Evolutionary conservation across 345 rosid genomes (phyloP), one percentile per base, ranked within the genome.

Genomic region (Microthlaspi erraticum): DNA sequence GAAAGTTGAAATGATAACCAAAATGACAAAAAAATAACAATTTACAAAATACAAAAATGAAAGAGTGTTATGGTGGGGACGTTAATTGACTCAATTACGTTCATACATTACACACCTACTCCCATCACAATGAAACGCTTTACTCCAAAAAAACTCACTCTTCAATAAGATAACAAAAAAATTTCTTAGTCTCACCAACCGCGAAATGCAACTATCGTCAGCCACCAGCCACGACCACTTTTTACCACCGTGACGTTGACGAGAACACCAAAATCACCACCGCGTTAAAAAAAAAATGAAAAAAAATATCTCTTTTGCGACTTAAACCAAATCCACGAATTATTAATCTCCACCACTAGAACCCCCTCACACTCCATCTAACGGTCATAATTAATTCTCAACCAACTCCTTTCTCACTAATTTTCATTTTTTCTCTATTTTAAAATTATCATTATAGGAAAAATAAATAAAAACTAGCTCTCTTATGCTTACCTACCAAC

Each of bases 21-120:
- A 31, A 61, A 9, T 61, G 61, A 61, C 68, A 7, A 7, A 71
- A n/a, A 31, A 61, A 60, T n/a, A 39, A 39, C 29, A 70, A 26
- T 29, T 17, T 29, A 49, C 41, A 52, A 50, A 18, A 61, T 31
- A 61, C 10, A 33, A 34, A 39, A 48, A 56, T 14, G n/a, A 48
- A 57, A 65, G 60, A 32, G 72, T 57, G 71, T 66, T 41, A 34
- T 50, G 45, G 77, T 66, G 29, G 72, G 77, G 72, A 66, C 72
- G 66, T 66, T 18, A 73, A 58, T 66, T 29, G 74, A 75, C 69
- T 68, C 64, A 61, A 26, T 60, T 53, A 68, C 69, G 74, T 45
- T 75, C 78, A 45, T 75, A 61, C 74, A 61, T 60, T 75, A 60
- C 61, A 59, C 74, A 75, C 78, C 78, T 75, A 75, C 78, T 54